Percentiles rank a stretch among this genome's conserved stretches.
These are phyloP conservation scores for Canavalia ensiformis DNA, from an alignment of 306 rosid species.

Conservation along the genomic window DNA sequence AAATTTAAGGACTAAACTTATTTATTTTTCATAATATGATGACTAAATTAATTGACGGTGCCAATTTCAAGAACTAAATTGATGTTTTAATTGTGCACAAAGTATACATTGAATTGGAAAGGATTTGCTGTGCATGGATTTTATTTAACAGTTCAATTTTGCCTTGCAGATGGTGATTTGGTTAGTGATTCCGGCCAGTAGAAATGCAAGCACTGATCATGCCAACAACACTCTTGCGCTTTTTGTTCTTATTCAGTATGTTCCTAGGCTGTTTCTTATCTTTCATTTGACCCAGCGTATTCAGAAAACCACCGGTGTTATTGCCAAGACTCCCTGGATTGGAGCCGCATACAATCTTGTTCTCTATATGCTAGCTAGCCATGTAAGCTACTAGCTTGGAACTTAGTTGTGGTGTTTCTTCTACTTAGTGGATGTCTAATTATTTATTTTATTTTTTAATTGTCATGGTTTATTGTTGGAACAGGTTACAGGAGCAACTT, in stretches of 20 bases:
- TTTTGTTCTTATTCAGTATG: constrained; percentile 78
- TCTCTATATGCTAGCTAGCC: constrained; percentile 90
- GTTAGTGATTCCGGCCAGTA: constrained; percentile 76
- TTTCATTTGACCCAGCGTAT: constrained; percentile 82
- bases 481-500: constrained; percentile 82
- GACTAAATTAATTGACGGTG: no score
- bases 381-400: constrained; percentile 57
- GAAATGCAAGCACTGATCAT: constrained; percentile 62
- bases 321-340: constrained; percentile 91
- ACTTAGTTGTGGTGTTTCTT: background rate
- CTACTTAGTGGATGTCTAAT: background rate
- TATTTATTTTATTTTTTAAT: background rate
- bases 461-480: constrained; percentile 17
- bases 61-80: no score
- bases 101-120: background rate
- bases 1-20: no score
- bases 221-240: constrained; percentile 87
- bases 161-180: constrained; percentile 77
- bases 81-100: no score
- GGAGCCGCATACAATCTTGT: constrained; percentile 93
- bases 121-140: background rate
- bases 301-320: constrained; percentile 78
- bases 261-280: constrained; percentile 87
- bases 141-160: background rate
- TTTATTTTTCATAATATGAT: no score